Conservation (phyloP, 495 filamentous ascomycete species). For the Viridothelium virens region DNA sequence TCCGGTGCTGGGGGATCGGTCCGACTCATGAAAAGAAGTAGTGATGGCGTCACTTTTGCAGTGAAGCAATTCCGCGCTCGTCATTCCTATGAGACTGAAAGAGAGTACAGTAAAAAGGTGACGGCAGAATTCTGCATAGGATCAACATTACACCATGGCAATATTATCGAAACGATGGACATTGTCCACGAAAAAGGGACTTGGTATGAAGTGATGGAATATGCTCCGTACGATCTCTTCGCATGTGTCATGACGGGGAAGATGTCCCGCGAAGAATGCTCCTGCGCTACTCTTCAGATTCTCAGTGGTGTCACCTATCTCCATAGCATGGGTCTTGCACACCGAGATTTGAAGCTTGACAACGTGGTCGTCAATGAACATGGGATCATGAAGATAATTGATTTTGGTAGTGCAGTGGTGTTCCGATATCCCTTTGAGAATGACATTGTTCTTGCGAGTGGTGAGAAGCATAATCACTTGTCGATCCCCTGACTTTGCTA, state of each 20-base stretch:
- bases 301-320: constrained; percentile 94
- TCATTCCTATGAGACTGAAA: constrained; percentile 86
- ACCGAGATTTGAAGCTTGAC: constrained; percentile 94
- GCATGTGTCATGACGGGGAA: constrained; percentile 99
- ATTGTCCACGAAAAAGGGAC: constrained; percentile 90
- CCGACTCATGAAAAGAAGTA: constrained; percentile 82
- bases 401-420: constrained; percentile 95
- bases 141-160: constrained; percentile 93
- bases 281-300: constrained; percentile 89
- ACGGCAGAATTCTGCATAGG: constrained; percentile 99
- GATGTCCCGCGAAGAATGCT: constrained; percentile 87
- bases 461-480: constrained; percentile 45
- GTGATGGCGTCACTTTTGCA: constrained; percentile 86
- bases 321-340: constrained; percentile 90
- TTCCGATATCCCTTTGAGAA: constrained; percentile 97
- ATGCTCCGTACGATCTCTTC: constrained; percentile 94
- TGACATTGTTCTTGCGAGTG: constrained; percentile 75
- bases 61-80: constrained; percentile 94
- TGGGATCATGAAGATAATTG: constrained; percentile 99
- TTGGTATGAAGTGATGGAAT: constrained; percentile 99
- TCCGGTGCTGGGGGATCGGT: constrained; percentile 95
- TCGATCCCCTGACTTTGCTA: constrained; percentile 2
- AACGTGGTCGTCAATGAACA: constrained; percentile 96
- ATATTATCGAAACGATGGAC: constrained; percentile 96
- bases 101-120: constrained; percentile 96